Conservation (phyloP, 441 rosid genomes). For the Populus hybrid region DNA sequence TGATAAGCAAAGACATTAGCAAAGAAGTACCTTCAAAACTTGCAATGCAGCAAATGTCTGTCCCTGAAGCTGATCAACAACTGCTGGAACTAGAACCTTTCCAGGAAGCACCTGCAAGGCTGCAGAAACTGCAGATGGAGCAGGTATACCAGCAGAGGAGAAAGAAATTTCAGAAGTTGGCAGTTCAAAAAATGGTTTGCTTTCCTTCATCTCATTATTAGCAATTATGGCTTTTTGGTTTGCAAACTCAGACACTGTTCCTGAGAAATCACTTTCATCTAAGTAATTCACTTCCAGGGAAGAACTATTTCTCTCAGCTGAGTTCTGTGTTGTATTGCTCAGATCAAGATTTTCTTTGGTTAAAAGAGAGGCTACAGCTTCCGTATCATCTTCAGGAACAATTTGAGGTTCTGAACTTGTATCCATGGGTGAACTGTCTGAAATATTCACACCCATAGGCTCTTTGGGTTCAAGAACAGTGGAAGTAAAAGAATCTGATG, state of each 20-base stretch:
- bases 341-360: slow-evolving; percentile 38
- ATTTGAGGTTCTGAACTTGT: slow-evolving; percentile 30
- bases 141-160: slow-evolving; percentile 77
- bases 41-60: slow-evolving; percentile 90
- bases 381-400: slow-evolving; percentile 30
- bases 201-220: slow-evolving; percentile 33
- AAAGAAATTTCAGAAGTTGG: slow-evolving; percentile 36
- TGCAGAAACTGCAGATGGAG: slow-evolving; percentile 71
- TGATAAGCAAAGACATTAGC: slow-evolving; percentile 8
- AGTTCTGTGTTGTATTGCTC: slow-evolving; percentile 30
- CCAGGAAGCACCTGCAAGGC: slow-evolving; percentile 69
- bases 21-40: slow-evolving; percentile 56
- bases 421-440: slow-evolving; percentile 37
- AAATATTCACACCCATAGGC: slow-evolving; percentile 28
- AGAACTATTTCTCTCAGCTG: slow-evolving; percentile 34
- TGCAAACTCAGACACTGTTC: slow-evolving; percentile 27
- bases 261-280: slow-evolving; percentile 36
- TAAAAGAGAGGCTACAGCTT: slow-evolving; percentile 23
- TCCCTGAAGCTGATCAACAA: slow-evolving; percentile 84
- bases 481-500: slow-evolving; percentile 30
- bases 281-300: slow-evolving; percentile 34
- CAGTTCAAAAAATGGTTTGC: slow-evolving; percentile 27
- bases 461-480: slow-evolving; percentile 26
- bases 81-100: slow-evolving; percentile 76
- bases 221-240: slow-evolving; percentile 30